Evolutionary conservation across 192 early-diverging fungal genomes (phyloP), one percentile per base, ranked within the genome.

Genomic region (Coemansia aciculifera): DNA sequence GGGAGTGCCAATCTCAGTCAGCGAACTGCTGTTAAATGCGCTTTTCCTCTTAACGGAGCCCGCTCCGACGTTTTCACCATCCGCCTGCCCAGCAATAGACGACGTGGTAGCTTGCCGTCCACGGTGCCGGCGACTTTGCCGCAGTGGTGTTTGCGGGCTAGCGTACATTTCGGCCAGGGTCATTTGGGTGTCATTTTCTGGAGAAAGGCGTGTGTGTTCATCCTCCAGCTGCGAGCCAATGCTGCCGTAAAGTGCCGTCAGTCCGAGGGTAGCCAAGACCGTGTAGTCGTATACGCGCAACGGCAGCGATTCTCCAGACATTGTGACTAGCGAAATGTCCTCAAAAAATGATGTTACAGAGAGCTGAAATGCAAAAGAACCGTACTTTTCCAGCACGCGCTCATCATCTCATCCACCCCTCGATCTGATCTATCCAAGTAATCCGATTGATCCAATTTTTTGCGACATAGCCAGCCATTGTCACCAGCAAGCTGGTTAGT

Each of bases 221-320:
- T 63, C 63, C 39, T 81, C 79, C 4, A 73, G 63, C 62, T 54
- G 67, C 60, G 64, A 62, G 6, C 71, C 67, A 39, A 81, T 71
- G 39, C 62, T 48, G 44, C 59, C 62, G 54, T 81, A 81, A n/a
- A 77, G 71, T 48, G 71, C 51, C 1, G 66, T 54, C 13, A 81
- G 67, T 27, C 79, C 74, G 17, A 81, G 79, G 15, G 79, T 81
- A 11, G 74, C 71, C 37, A 71, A 57, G 27, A 74, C 70, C 19
- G 79, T 81, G 39, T 73, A 77, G 71, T 81, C 79, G 66, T 81
- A 59, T 11, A 70, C 31, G 17, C 79, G 74, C 60, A 81, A 65
- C 5, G 70, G 48, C 64, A 73, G 70, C 32, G 60, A 17, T 13
- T 69, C 42, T 42, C 62, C 46, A 27, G 73, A 72, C 79, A 81